Evolutionary conservation across 805 yeast species (phyloP), one percentile per base, ranked within the genome.

Genomic region (Zygotorulaspora danielsina): DNA sequence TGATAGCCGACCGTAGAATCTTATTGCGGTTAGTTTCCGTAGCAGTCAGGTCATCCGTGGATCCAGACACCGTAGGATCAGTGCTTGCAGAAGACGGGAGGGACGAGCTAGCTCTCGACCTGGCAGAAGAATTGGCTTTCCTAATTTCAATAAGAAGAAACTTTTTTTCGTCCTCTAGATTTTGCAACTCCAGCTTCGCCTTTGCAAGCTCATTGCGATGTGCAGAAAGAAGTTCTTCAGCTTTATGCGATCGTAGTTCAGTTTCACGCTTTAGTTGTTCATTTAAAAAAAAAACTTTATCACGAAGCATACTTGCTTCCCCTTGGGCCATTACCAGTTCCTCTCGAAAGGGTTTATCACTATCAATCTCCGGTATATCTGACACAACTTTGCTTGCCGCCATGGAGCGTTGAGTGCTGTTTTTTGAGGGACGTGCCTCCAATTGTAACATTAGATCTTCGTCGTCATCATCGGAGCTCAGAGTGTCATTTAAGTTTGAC

Each of bases 301-400:
- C 76, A 39, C 94, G 67, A 12, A 89, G 66, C 24, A 88, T 79
- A 10, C 93, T 79, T 25, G 84, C 79, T 54, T 89, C 96, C 2
- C 97, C 97, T 39, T 75, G 75, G 4, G 85, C 81, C 24, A 71
- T 64, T 39, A 66, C 69, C n/a, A 78, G 46, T 28, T 65, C 64
- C 32, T 37, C 17, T 17, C 24, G 7, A 29, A 25, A 21, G 32
- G 32, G 21, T 30, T 5, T 12, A 10, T 10, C 22, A 19, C 12
- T 21, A 10, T 18, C 22, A 19, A 25, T 20, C 8, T 22, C 9
- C 18, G 13, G 19, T 21, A 8, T 13, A 6, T 4, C 15, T 17
- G 32, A 4, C 17, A 29, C 11, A 21, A 8, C 10, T 21, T 21
- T 9, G 28, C 12, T 13, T 8, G 28, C 8, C 11, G 32, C 20